Evolutionary conservation across 495 filamentous ascomycete species (phyloP), one percentile per base, ranked within the genome.

Genomic region (Cetradonia linearis): DNA sequence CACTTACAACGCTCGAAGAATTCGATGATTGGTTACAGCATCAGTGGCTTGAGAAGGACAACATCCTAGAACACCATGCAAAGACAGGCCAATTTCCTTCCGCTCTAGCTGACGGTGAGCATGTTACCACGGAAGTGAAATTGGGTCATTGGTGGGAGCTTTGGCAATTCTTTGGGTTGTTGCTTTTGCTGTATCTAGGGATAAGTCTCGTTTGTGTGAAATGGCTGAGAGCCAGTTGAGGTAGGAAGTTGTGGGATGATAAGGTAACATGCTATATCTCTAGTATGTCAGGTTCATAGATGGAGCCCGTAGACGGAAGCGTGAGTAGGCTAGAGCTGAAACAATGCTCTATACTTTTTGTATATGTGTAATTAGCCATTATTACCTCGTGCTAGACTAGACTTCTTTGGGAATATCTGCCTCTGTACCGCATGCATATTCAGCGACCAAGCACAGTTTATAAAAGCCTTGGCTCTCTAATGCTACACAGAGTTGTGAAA

Each of bases 1-100:
- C 83, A 20, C 67, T 83, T 2, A 72, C 80, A 48, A 75, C 84
- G 57, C 72, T 72, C 9, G 70, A 79, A 44, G 75, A 71, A 13
- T 85, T 86, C 62, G 76, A 79, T 48, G 67, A 67, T 10, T 86
- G 83, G 83, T 64, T 84, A 14, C 68, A 71, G 48, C 69, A 72
- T 11, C 77, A 81, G 28, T 86, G 83, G 83, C 69, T 71, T 1
- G 83, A 86, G 62, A 86, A 86, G 62, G 83, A 86, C 49, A 68
- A 76, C 30, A 67, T 86, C 7, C 66, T 86, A 11, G 81, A 82
- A 9, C 58, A 77, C 16, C 85, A 76, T 61, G 72, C 78, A 31
- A 73, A 77, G 58, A 81, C 74, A 0, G 82, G 82, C 1, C 67
- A 75, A 42, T 85, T 86, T 63, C 83, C 83, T 9, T 77, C 81